These are phyloP conservation scores for Phytomonas sp. DNA, from an alignment of 208 protist genomes.

Conservation along the genomic window DNA sequence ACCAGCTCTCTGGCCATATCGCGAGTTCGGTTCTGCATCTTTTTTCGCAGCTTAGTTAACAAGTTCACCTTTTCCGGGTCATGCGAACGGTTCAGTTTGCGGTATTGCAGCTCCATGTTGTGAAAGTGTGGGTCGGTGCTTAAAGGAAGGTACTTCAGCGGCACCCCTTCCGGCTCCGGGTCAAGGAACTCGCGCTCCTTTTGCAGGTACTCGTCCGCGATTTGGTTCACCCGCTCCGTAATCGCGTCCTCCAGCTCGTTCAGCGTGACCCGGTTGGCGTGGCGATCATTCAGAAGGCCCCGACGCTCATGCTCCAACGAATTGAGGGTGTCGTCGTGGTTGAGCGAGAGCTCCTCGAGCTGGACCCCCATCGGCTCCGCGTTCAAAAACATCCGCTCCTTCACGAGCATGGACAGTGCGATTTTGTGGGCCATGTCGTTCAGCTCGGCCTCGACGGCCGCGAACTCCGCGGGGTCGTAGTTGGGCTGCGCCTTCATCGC, in stretches of 20 bases:
- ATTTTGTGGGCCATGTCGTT: conserved; percentile 45
- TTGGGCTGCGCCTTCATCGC: conserved; percentile 23
- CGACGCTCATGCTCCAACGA: conserved; percentile 59
- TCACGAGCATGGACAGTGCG: conserved; percentile 34
- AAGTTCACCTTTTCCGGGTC: conserved; percentile 2
- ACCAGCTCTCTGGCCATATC: conserved; percentile 50
- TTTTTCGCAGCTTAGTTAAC: conserved; percentile 33
- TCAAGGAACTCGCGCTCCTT: conserved; percentile 60
- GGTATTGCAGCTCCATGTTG: conserved; percentile 37
- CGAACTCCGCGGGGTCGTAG: conserved; percentile 21
- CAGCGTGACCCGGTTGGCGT: conserved; percentile 22
- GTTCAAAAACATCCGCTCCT: conserved; percentile 68
- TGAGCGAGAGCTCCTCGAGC: conserved; percentile 52
- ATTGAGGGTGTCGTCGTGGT: conserved; percentile 47
- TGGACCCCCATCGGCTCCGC: conserved; percentile 49
- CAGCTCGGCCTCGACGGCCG: conserved; percentile 47
- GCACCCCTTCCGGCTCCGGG: conserved; percentile 58
- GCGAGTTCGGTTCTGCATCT: conserved; percentile 49
- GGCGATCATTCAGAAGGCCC: conserved; percentile 30
- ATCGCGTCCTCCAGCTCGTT: conserved; percentile 48
- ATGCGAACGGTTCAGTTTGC: conserved; percentile 14
- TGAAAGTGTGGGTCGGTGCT: conserved; percentile 50
- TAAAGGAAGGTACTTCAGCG: conserved; percentile 50
- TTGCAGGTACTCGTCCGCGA: conserved; percentile 43
- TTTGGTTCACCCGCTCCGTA: conserved; percentile 39